Evolutionary conservation across 148 eudicot genomes (phyloP).

Genomic region (Chenopodium suecicum): DNA sequence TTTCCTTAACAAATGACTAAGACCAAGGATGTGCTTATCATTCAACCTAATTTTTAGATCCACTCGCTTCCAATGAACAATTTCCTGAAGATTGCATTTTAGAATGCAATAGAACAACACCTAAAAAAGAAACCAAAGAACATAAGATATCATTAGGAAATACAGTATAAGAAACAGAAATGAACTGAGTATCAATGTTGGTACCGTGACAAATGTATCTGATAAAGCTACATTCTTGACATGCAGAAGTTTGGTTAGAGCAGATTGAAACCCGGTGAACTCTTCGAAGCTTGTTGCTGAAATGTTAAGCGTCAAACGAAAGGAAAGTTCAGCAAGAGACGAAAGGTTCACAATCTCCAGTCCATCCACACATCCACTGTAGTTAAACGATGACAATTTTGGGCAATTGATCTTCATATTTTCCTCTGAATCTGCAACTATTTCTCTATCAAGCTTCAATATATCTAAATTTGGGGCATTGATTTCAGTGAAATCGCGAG

Average conservation of each 20-base stretch:
- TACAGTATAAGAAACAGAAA: background rate
- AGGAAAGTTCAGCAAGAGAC: background rate
- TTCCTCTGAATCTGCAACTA: background rate
- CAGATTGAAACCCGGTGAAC: constrained; percentile 11
- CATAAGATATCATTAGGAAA: background rate
- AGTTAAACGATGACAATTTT: background rate
- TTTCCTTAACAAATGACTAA: background rate
- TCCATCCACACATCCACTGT: constrained; percentile 14
- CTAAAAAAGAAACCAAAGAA: constrained; percentile 4
- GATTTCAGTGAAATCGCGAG: constrained; percentile 7
- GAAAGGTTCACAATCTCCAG: background rate
- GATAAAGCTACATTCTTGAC: constrained; percentile 22
- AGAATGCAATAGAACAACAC: constrained; percentile 26
- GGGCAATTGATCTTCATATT: constrained; percentile 19
- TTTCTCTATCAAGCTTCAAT: constrained; percentile 18
- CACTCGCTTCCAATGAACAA: constrained; percentile 10
- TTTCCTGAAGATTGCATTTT: background rate
- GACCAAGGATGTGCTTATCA: constrained; percentile 19
- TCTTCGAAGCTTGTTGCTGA: constrained; percentile 3
- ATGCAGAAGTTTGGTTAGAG: constrained; percentile 12
- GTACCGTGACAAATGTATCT: constrained; percentile 21
- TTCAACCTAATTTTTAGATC: constrained; percentile 23
- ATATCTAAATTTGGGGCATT: constrained; percentile 8
- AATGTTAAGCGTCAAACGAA: background rate
- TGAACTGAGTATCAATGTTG: background rate